phyloP scores from a whole-genome alignment of 2,329 filamentous ascomycete genomes.

The Nannizziopsis barbatae region DNA sequence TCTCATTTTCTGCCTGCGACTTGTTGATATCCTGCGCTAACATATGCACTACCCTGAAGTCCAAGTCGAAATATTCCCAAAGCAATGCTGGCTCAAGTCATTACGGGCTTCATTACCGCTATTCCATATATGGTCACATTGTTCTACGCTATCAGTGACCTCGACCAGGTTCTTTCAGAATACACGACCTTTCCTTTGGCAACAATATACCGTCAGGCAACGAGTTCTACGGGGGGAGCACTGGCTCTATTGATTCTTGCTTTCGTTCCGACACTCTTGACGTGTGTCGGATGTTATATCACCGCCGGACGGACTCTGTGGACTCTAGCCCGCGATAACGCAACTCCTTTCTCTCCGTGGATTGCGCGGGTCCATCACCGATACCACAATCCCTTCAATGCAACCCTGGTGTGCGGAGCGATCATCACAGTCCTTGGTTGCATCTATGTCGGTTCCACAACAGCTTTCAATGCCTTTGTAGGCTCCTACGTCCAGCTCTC shows the following conservation, averaged over 20 bases:
- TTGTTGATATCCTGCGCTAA: not conserved
- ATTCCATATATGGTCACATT: conserved; percentile 41
- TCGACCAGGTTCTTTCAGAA: conserved; percentile 31
- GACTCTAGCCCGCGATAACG: conserved; percentile 38
- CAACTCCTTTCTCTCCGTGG: conserved; percentile 43
- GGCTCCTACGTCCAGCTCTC: conserved; percentile 50
- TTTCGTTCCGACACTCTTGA: conserved; percentile 45
- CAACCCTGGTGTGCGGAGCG: conserved; percentile 45
- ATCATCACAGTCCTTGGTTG: conserved; percentile 45
- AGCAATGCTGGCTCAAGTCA: conserved; percentile 41
- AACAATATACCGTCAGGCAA: conserved; percentile 41
- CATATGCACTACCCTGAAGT: conserved; percentile 14
- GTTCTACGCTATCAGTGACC: conserved; percentile 42
- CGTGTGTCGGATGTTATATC: conserved; percentile 45
- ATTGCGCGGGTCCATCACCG: conserved; percentile 38
- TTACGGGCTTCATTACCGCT: conserved; percentile 38
- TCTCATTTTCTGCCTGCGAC: too few relatives aligned
- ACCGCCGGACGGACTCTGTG: conserved; percentile 53
- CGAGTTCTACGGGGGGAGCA: conserved; percentile 40
- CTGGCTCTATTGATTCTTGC: conserved; percentile 49
- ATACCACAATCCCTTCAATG: conserved; percentile 49
- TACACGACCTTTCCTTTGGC: conserved; percentile 37
- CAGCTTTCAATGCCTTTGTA: conserved; percentile 47
- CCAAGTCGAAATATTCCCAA: conserved; percentile 40
- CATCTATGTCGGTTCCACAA: conserved; percentile 45